A percentile compares a stretch with the other conserved stretches of the same genome.
phyloP scores from a whole-genome alignment of 805 yeast genomes.

The Metschnikowia picachoensis region DNA sequence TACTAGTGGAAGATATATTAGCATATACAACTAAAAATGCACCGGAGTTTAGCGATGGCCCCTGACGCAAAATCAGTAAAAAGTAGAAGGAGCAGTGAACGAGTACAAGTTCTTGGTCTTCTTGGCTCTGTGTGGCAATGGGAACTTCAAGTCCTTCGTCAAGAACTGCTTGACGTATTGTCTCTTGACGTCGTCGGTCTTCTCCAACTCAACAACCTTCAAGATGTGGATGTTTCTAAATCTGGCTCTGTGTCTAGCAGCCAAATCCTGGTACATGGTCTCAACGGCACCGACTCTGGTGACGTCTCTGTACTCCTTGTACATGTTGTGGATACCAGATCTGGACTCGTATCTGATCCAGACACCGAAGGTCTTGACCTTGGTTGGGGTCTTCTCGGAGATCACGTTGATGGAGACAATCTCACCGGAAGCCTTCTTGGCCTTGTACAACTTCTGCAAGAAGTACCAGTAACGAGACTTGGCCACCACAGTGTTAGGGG shows the following conservation, averaged over 20 bases:
- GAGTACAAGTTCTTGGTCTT: slow-evolving; percentile 85
- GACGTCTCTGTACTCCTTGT: slow-evolving; percentile 99
- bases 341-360: slow-evolving; percentile 99
- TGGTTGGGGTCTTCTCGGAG: slow-evolving; percentile 95
- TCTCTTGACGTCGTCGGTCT: slow-evolving; percentile 98
- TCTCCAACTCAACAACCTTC: slow-evolving; percentile 98
- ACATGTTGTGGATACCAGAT: slow-evolving; percentile 99
- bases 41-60: slow-evolving; percentile 8
- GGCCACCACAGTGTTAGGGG: slow-evolving; percentile 98
- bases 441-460: slow-evolving; percentile 98
- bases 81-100: slow-evolving; percentile 94
- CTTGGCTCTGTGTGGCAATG: slow-evolving; percentile 99
- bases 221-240: slow-evolving; percentile 99
- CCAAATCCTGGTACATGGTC: slow-evolving; percentile 98
- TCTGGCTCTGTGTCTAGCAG: slow-evolving; percentile 99
- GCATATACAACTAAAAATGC: slow-evolving; percentile 18
- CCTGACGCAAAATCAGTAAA: slow-evolving; percentile 60
- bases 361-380: slow-evolving; percentile 99
- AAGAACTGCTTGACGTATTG: slow-evolving; percentile 98
- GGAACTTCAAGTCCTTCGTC: slow-evolving; percentile 95
- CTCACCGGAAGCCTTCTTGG: slow-evolving; percentile 99
- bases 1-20: slow-evolving; percentile 14
- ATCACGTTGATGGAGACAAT: slow-evolving; percentile 89
- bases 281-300: slow-evolving; percentile 99
- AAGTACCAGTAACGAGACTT: slow-evolving; percentile 99